Percentiles rank a stretch among this genome's conserved stretches.
Conservation (phyloP, 2,329 filamentous ascomycete species). For the Calycina herbarum region DNA sequence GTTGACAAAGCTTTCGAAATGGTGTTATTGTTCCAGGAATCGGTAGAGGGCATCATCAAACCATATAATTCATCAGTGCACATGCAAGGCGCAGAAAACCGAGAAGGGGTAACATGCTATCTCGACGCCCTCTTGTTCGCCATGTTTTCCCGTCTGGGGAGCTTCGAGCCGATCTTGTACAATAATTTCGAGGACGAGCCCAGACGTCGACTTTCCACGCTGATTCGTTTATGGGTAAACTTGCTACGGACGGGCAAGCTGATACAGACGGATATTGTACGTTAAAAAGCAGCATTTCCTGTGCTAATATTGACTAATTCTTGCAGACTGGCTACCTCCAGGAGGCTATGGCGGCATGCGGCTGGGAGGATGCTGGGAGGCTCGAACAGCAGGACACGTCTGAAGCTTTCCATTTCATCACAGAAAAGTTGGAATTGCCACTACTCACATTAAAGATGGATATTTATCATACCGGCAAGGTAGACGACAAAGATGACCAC, state of each 20-base stretch:
- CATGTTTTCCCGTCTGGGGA: slow-evolving; percentile 89
- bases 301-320: slow-evolving; percentile 20
- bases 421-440: slow-evolving; percentile 82
- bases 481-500: slow-evolving; percentile 82
- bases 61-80: slow-evolving; percentile 70
- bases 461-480: slow-evolving; percentile 87
- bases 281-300: slow-evolving; percentile 28
- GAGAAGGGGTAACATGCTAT: slow-evolving; percentile 88
- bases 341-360: slow-evolving; percentile 77
- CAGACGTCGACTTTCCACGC: slow-evolving; percentile 70
- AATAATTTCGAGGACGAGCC: slow-evolving; percentile 72
- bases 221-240: slow-evolving; percentile 90
- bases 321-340: slow-evolving; percentile 77
- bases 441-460: slow-evolving; percentile 91
- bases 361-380: slow-evolving; percentile 78
- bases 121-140: slow-evolving; percentile 88
- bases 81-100: slow-evolving; percentile 84
- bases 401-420: slow-evolving; percentile 94
- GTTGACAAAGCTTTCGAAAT: slow-evolving; percentile 74
- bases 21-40: slow-evolving; percentile 75
- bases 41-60: slow-evolving; percentile 75
- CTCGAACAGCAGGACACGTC: slow-evolving; percentile 92
- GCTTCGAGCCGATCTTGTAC: slow-evolving; percentile 90
- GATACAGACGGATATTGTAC: slow-evolving; percentile 80
- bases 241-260: slow-evolving; percentile 81